Percentiles rank a stretch among this genome's conserved stretches.
Evolutionary conservation across 2,329 filamentous ascomycete genomes (phyloP).

Genomic region (Cladosporium phlei): DNA sequence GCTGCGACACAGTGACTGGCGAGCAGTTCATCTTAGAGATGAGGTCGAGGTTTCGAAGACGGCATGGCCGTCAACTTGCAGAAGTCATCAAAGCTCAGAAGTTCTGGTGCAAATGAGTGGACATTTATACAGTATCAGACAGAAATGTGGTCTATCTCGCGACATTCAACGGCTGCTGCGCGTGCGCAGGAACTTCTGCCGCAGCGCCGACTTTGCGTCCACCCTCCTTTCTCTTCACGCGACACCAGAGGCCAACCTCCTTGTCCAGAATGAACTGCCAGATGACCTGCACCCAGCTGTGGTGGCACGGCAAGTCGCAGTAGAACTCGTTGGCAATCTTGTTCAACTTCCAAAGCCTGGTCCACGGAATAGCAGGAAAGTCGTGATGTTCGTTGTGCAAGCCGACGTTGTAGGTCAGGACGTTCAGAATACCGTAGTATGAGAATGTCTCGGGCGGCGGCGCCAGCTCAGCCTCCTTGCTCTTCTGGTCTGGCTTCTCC

Average conservation of each 20-base stretch:
- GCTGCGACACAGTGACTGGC: no score
- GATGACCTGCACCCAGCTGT: slow-evolving; percentile 87
- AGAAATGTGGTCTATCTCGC: neutral
- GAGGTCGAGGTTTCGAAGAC: no score
- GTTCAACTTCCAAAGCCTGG: slow-evolving; percentile 70
- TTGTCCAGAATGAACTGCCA: slow-evolving; percentile 94
- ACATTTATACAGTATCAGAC: no score
- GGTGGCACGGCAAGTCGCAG: slow-evolving; percentile 75
- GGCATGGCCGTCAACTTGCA: no score
- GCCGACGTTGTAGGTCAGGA: slow-evolving; percentile 94
- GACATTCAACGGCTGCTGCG: slow-evolving; percentile 9
- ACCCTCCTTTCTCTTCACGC: slow-evolving; percentile 86
- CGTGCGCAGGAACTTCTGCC: slow-evolving; percentile 8
- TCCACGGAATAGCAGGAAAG: slow-evolving; percentile 96
- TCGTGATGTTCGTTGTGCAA: slow-evolving; percentile 99
- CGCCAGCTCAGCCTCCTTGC: slow-evolving; percentile 42
- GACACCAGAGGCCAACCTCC: slow-evolving; percentile 81
- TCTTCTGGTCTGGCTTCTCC: slow-evolving; percentile 26
- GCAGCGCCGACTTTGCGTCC: slow-evolving; percentile 52
- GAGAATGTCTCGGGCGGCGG: slow-evolving; percentile 87
- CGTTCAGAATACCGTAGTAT: slow-evolving; percentile 91
- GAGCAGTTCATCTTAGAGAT: no score
- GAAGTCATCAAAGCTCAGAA: no score
- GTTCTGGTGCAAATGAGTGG: no score
- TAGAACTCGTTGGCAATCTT: slow-evolving; percentile 88